A percentile compares a stretch with the other conserved stretches of the same genome.
Evolutionary conservation across 2,329 filamentous ascomycete species (phyloP).

Genomic region (Thelonectria blattea): DNA sequence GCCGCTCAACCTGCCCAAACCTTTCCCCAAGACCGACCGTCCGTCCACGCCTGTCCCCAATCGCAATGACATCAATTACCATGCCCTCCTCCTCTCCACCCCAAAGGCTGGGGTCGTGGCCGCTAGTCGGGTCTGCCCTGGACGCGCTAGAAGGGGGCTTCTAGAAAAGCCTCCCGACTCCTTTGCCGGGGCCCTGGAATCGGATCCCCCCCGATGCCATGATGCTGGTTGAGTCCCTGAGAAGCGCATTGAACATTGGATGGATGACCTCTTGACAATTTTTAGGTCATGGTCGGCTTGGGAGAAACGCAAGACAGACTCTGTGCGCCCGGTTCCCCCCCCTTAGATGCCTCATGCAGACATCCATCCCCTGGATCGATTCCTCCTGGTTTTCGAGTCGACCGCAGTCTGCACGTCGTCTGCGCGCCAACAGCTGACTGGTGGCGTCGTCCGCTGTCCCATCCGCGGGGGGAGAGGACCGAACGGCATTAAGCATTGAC

Average conservation of each 20-base stretch:
- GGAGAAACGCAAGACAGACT: constrained; percentile 7
- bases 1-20: constrained; percentile 27
- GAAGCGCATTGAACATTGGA: constrained; percentile 22
- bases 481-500: constrained; percentile 34
- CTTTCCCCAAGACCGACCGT: constrained; percentile 22
- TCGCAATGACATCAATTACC: constrained; percentile 29
- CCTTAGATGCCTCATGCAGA: constrained; percentile 26
- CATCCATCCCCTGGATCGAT: constrained; percentile 18
- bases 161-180: constrained; percentile 38
- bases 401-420: not conserved
- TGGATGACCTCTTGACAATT: constrained; percentile 21
- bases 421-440: constrained; percentile 20
- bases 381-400: constrained; percentile 2
- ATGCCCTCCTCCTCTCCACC: constrained; percentile 30
- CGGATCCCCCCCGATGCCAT: constrained; percentile 32
- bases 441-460: constrained; percentile 15
- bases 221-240: constrained; percentile 28
- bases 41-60: constrained; percentile 25
- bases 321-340: not conserved
- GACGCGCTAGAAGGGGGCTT: constrained; percentile 38
- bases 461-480: constrained; percentile 18
- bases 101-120: constrained; percentile 22
- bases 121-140: constrained; percentile 31
- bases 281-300: constrained; percentile 18
- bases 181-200: constrained; percentile 34